Evolutionary conservation across 2,329 filamentous ascomycete genomes (phyloP), one percentile per base, ranked within the genome.

Genomic region (Atkinsonella hypoxylon): DNA sequence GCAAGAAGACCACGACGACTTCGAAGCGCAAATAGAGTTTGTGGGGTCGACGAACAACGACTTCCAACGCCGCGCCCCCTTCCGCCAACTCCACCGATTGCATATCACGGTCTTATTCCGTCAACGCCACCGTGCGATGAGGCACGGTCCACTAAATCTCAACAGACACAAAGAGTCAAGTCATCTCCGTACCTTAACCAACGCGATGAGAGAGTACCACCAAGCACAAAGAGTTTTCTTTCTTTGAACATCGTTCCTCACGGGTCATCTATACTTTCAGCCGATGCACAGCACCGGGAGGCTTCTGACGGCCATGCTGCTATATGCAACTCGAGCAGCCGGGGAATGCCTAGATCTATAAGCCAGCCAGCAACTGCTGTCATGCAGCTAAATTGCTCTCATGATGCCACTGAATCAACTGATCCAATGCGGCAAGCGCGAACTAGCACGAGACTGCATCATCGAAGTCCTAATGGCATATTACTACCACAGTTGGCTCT

Each of bases 101-200:
- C 54, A 26, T 62, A 61, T 22, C 61, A 69, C 41, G 66, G 66
- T 1, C 53, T 68, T 1, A 58, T 68, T 2, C 55, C 63, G 0
- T 63, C 62, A 0, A 58, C 61, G 1, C 60, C 61, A 4, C 34
- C 59, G 7, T 56, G 52, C 12, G 55, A 54, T 10, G 44, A 31
- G 13, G 54, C 58, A 18, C 54, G 50, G 5, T 12, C 38, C 9
- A 6, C 12, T 26, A 30, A 10, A 6, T 22, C 47, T 18, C 47
- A 20, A 8, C 47, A 30, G 5, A 44, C 13, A 11, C 6, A 20
- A 7, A n/a, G 7, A 8, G 40, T 2, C 6, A 31, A 3, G 10
- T 6, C 42, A 11, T 34, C 31, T 17, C 11, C n/a, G 10, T 6
- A 17, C 9, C 15, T 13, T 15, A 26, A n/a, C 1, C 47, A 38